Base-by-base conservation (phyloP, 441 rosid species). In the Erodium moschatum region DNA sequence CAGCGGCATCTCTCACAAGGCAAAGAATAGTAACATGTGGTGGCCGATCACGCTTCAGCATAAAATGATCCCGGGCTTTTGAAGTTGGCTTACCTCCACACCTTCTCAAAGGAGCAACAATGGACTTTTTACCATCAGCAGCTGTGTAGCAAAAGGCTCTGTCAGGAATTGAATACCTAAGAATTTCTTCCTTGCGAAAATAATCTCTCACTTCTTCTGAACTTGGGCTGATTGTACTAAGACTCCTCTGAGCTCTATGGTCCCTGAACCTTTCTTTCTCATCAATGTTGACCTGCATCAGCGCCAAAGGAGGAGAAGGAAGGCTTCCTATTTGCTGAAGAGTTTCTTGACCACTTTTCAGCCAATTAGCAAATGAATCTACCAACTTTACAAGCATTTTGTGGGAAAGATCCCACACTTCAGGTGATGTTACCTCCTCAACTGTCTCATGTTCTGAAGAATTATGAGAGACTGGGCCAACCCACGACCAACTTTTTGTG, bases 61-160 rank as follows among this genome's bases (percentile, higher is more conserved):
- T 95, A 77, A 92, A 95, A 85, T 95, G 99, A 69, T 95, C 99
- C 56, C 99, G 86, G 67, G 99, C 97, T 83, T 95, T 95, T 54
- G 99, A 92, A 72, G 99, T 95, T 74, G 99, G 99, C 87, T 95
- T 95, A 54, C 99, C 99, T 13, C 99, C 98, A 42, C 98, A 88
- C 82, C 99, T 92, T 85, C 96, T 90, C 83, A 95, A 78, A 40
- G 99, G 99, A 70, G 99, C 98, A 79, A 95, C 99, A 67, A 90
- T 81, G 18, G 99, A 90, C 72, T 92, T 95, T 75, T 81, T 92
- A 74, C 99, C 98, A 87, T 95, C 99, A 67, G 98, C 97, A 75
- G 98, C 97, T 9, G 97, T 95, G 81, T 92, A 95, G 54, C 79
- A 83, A 84, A 95, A 95, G 73, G 99, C 96, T 84, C 99, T 87